These are phyloP conservation scores for Berkeleyomyces basicola DNA, from an alignment of 2,329 filamentous ascomycete genomes.

Conservation along the genomic window DNA sequence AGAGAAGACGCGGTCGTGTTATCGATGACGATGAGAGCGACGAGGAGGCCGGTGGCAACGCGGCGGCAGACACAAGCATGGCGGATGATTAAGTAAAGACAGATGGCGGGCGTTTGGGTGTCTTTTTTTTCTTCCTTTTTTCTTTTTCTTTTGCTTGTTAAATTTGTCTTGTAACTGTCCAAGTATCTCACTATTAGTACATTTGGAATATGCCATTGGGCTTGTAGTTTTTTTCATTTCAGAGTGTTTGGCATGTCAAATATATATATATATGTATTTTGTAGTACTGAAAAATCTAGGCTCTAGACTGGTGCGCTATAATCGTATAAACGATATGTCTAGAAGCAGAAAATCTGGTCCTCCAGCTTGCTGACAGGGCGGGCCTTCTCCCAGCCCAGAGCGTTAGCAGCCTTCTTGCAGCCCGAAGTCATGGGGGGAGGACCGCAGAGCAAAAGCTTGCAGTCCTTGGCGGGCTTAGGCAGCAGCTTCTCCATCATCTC, in stretches of 20 bases:
- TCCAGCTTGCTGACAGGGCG: constrained; percentile 91
- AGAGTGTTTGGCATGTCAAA: neutral
- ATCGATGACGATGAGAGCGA: constrained; percentile 37
- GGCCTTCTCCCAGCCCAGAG: constrained; percentile 81
- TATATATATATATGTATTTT: neutral
- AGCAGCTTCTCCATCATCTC: constrained; percentile 86
- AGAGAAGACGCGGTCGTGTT: constrained; percentile 27
- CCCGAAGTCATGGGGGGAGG: constrained; percentile 93
- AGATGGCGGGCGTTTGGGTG: neutral
- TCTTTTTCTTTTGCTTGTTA: neutral
- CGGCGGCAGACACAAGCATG: constrained; percentile 8
- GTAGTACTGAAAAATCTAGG: neutral
- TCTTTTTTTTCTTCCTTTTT: constrained; percentile 2
- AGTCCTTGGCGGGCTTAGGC: constrained; percentile 65
- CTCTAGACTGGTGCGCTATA: neutral
- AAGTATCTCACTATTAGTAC: constrained; percentile 2
- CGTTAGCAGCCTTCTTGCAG: constrained; percentile 89
- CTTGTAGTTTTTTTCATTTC: neutral
- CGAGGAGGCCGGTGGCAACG: constrained; percentile 25
- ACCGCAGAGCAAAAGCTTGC: constrained; percentile 89
- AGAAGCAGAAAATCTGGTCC: constrained; percentile 94
- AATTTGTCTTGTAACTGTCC: neutral
- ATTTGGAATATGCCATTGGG: constrained; percentile 1
- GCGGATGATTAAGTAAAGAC: constrained; percentile 7
- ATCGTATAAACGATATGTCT: constrained; percentile 14